phyloP scores from a whole-genome alignment of 805 yeast genomes.

The Nakazawaea holstii region DNA sequence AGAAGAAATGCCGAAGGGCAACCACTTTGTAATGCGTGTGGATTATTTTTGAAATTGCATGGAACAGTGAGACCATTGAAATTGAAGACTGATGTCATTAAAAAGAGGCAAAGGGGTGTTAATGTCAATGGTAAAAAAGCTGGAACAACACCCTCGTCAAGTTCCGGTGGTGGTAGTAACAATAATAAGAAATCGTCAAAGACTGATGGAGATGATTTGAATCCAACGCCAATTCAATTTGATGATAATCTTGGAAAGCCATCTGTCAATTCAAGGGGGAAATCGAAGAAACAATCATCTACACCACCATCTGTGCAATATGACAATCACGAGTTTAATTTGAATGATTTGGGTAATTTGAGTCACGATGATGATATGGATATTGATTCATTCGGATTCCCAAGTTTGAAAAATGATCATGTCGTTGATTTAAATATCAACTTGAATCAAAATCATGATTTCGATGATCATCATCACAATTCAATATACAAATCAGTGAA shows the following conservation, averaged over 20 bases:
- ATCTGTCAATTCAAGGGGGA: slow-evolving; percentile 12
- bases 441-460: neutral
- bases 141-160: slow-evolving; percentile 9
- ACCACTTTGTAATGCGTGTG: slow-evolving; percentile 95
- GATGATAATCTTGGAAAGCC: slow-evolving; percentile 1
- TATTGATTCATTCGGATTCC: slow-evolving; percentile 6
- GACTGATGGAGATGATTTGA: slow-evolving; percentile 43
- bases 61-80: slow-evolving; percentile 94
- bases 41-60: slow-evolving; percentile 83
- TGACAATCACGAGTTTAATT: neutral
- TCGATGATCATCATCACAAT: neutral
- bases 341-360: neutral
- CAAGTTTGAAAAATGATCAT: slow-evolving; percentile 4
- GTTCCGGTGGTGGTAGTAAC: neutral
- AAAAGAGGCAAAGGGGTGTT: slow-evolving; percentile 73
- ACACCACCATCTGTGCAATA: neutral
- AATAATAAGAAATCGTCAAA: slow-evolving; percentile 7
- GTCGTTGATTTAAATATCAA: neutral
- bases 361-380: slow-evolving; percentile 4
- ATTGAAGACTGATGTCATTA: slow-evolving; percentile 86
- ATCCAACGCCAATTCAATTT: slow-evolving; percentile 34
- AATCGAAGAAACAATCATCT: slow-evolving; percentile 2
- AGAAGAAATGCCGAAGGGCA: slow-evolving; percentile 88
- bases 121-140: slow-evolving; percentile 16
- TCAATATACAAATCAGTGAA: neutral